A percentile compares a stretch with the other conserved stretches of the same genome.
Conservation (phyloP, 768 basidiomycete genomes). For the Phylloporus sp. region DNA sequence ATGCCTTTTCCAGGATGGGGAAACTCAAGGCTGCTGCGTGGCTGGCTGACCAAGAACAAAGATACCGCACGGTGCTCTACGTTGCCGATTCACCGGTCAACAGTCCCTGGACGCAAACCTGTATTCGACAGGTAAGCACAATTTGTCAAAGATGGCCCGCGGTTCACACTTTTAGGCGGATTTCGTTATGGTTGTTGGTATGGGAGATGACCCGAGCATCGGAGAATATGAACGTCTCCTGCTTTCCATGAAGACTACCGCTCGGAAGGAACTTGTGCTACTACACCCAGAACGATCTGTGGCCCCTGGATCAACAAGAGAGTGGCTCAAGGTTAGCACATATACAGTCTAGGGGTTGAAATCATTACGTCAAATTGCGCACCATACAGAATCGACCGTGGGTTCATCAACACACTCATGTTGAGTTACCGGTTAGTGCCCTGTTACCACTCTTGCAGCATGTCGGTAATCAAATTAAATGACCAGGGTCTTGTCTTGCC, state of each 20-base stretch:
- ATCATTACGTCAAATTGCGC: slow-evolving; percentile 1
- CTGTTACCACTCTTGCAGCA: neutral
- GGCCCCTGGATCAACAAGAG: slow-evolving; percentile 83
- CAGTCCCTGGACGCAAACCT: slow-evolving; percentile 97
- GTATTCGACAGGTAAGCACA: slow-evolving; percentile 77
- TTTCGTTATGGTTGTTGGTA: slow-evolving; percentile 88
- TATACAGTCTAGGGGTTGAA: neutral
- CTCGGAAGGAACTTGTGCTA: slow-evolving; percentile 93
- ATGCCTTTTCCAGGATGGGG: slow-evolving; percentile 95
- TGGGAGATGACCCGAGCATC: slow-evolving; percentile 85
- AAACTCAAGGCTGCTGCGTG: slow-evolving; percentile 90
- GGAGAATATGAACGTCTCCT: slow-evolving; percentile 95
- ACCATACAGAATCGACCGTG: slow-evolving; percentile 77
- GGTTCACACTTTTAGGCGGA: slow-evolving; percentile 56
- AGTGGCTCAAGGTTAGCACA: slow-evolving; percentile 81
- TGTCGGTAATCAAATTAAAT: slow-evolving; percentile 6
- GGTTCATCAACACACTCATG: slow-evolving; percentile 94
- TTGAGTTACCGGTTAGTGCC: slow-evolving; percentile 72
- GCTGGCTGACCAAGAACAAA: slow-evolving; percentile 94
- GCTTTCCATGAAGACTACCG: slow-evolving; percentile 94
- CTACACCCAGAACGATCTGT: slow-evolving; percentile 91
- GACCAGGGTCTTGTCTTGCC: slow-evolving; percentile 68
- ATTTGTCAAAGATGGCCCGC: neutral
- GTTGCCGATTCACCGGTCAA: slow-evolving; percentile 94
- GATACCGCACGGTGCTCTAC: slow-evolving; percentile 89